A percentile compares a stretch with the other conserved stretches of the same genome.
phyloP scores from a whole-genome alignment of 345 rosid species.

The Eucalyptus cloeziana region DNA sequence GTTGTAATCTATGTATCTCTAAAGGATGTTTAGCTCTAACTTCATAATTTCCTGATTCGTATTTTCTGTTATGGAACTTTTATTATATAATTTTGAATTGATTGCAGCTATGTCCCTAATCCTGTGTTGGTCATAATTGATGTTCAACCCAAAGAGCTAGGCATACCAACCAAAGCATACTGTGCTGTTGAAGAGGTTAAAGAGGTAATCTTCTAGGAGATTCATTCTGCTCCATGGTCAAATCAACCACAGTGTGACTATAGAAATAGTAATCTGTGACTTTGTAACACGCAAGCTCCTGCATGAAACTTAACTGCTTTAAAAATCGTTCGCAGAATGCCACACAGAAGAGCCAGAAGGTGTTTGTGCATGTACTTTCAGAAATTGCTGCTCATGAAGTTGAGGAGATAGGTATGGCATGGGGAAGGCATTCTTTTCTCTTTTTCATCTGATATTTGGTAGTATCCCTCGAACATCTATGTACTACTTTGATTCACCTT shows the following conservation, averaged over 20 bases:
- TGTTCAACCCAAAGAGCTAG: slow-evolving; percentile 85
- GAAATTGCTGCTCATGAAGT: slow-evolving; percentile 89
- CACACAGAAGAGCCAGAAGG: slow-evolving; percentile 82
- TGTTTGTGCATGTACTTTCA: slow-evolving; percentile 66
- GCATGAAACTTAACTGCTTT: neutral
- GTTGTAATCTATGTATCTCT: neutral
- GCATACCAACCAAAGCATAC: slow-evolving; percentile 85
- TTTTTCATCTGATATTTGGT: neutral
- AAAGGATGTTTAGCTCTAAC: neutral
- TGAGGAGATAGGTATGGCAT: slow-evolving; percentile 75
- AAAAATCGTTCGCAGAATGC: slow-evolving; percentile 37
- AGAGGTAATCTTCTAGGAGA: slow-evolving; percentile 31
- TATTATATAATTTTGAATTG: neutral
- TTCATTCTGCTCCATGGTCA: neutral
- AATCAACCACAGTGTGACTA: neutral
- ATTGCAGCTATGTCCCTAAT: slow-evolving; percentile 59
- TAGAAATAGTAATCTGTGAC: neutral
- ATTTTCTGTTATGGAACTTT: neutral
- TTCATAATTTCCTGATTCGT: neutral
- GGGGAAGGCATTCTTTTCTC: neutral
- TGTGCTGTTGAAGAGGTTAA: slow-evolving; percentile 86
- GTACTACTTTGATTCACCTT: neutral
- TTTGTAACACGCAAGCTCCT: neutral
- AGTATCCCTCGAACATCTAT: neutral
- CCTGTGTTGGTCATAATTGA: slow-evolving; percentile 88